Percentiles rank a stretch among this genome's conserved stretches.
Conservation (phyloP, 768 basidiomycete genomes). For the Termitomyces sp. region DNA sequence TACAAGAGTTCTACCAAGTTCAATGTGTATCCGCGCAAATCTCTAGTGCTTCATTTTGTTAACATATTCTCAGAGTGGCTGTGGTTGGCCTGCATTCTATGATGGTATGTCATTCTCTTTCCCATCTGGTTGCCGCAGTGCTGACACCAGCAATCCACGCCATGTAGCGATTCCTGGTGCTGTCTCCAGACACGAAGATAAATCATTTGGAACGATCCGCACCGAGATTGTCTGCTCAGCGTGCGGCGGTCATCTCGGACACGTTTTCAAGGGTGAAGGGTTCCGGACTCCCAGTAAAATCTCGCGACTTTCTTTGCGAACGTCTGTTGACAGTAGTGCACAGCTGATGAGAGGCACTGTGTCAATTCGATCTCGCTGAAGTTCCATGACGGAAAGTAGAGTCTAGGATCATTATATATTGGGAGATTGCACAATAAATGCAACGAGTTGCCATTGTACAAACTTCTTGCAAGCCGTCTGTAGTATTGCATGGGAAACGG, state of each 20-base stretch:
- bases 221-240: constrained; percentile 88
- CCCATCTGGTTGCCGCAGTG: background rate
- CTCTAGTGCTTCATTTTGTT: background rate
- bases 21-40: constrained; percentile 33
- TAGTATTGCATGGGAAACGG: constrained; percentile 6
- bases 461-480: constrained; percentile 11
- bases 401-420: background rate
- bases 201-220: constrained; percentile 56
- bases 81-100: constrained; percentile 98
- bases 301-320: background rate
- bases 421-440: background rate
- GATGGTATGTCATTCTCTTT: constrained; percentile 48
- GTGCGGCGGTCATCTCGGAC: constrained; percentile 91
- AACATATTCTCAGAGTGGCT: constrained; percentile 53
- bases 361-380: constrained; percentile 87
- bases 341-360: constrained; percentile 82
- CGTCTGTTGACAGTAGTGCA: constrained; percentile 18
- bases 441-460: background rate
- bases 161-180: constrained; percentile 81
- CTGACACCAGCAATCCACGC: background rate
- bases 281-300: constrained; percentile 70
- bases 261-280: constrained; percentile 93
- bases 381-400: constrained; percentile 33
- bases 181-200: constrained; percentile 73
- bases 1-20: constrained; percentile 92